Conservation (phyloP, 228 moss, liverwort and hornwort species). For the Sphagnum fallax region DNA sequence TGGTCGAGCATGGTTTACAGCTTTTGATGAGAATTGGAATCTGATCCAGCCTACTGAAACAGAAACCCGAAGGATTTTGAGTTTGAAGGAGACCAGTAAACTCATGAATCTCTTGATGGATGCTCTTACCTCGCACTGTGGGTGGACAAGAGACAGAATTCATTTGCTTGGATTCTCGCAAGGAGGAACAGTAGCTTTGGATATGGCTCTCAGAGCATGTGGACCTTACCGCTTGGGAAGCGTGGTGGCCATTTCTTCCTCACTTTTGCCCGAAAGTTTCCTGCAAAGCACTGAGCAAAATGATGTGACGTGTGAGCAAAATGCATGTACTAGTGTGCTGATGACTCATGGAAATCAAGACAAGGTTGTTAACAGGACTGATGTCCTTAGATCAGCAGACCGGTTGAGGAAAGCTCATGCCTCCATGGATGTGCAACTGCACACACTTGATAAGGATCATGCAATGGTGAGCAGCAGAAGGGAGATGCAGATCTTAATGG, state of each 20-base stretch:
- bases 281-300: neutral
- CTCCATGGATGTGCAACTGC: constrained; percentile 2
- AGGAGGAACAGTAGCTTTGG: constrained; percentile 18
- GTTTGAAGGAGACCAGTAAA: constrained; percentile 1
- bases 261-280: constrained; percentile 9
- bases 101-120: constrained; percentile 9
- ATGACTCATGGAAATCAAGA: constrained; percentile 14
- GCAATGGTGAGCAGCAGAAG: constrained; percentile 4
- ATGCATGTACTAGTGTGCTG: constrained; percentile 11
- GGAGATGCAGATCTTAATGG: constrained; percentile 10
- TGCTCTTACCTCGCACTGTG: constrained; percentile 7
- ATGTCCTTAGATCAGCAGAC: constrained; percentile 2
- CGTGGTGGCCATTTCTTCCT: constrained; percentile 18
- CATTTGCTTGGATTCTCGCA: constrained; percentile 17
- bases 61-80: constrained; percentile 7
- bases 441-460: constrained; percentile 5
- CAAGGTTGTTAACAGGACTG: constrained; percentile 1
- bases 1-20: constrained; percentile 18
- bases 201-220: constrained; percentile 11
- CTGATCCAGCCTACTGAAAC: constrained; percentile 1
- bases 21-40: constrained; percentile 14
- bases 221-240: constrained; percentile 17
- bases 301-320: constrained; percentile 1
- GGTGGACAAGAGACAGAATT: constrained; percentile 15
- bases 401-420: constrained; percentile 1